Percentiles rank a stretch among this genome's conserved stretches.
These are phyloP conservation scores for Cucurbitaria berberidis DNA, from an alignment of 2,329 filamentous ascomycete species.

Conservation along the genomic window DNA sequence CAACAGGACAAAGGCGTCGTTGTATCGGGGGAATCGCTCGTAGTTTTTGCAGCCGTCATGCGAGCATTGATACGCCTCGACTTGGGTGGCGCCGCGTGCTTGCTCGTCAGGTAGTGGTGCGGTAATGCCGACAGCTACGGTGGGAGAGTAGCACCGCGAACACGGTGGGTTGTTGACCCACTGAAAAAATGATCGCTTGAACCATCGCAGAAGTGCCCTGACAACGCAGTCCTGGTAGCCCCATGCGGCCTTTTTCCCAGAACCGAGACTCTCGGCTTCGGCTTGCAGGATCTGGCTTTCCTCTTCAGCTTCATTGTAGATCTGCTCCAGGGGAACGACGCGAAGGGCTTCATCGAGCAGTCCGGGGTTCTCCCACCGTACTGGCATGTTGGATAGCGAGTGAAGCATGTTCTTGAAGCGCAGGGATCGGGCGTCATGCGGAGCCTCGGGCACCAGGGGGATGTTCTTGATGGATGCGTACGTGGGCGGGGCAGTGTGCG, in stretches of 20 bases:
- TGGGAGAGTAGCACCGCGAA: constrained; percentile 79
- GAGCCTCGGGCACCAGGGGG: constrained; percentile 76
- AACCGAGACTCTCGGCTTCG: constrained; percentile 84
- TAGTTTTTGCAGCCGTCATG: constrained; percentile 74
- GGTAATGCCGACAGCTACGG: constrained; percentile 81
- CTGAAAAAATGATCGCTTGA: constrained; percentile 91
- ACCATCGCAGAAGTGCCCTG: constrained; percentile 89
- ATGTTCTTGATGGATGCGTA: constrained; percentile 68
- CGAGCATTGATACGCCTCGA: constrained; percentile 90
- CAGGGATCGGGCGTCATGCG: constrained; percentile 58
- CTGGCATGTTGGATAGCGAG: constrained; percentile 84
- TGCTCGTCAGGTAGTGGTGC: constrained; percentile 86
- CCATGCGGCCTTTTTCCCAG: constrained; percentile 83
- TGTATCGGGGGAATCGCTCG: constrained; percentile 92
- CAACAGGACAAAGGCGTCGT: constrained; percentile 90
- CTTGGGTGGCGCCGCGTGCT: constrained; percentile 82
- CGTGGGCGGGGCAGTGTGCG: constrained; percentile 57
- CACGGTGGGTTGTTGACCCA: constrained; percentile 97
- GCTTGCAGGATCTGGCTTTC: constrained; percentile 87
- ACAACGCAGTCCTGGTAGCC: constrained; percentile 98
- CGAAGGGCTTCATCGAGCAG: constrained; percentile 89
- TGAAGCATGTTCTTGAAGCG: constrained; percentile 74
- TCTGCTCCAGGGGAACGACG: constrained; percentile 83
- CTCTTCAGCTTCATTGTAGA: constrained; percentile 94
- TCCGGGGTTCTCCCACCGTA: constrained; percentile 95